Percentiles rank a stretch among this genome's conserved stretches.
Evolutionary conservation across 768 basidiomycete genomes (phyloP).

Genomic region (Cyclocybe cylindracea): DNA sequence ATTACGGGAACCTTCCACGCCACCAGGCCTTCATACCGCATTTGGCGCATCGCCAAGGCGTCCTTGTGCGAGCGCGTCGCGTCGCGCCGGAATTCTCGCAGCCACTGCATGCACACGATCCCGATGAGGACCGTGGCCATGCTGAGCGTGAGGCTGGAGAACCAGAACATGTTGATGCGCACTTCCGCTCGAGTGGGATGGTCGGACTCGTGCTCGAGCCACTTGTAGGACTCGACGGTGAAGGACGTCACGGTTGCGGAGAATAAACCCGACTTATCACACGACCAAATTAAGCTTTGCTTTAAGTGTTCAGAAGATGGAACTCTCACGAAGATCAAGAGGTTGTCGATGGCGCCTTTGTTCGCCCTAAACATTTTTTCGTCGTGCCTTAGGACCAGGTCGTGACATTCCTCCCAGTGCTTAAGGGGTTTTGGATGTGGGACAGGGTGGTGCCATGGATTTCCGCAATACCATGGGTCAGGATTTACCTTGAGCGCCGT

Average conservation of each 20-base stretch:
- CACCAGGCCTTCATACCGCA: conserved; percentile 24
- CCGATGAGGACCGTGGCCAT: conserved; percentile 22
- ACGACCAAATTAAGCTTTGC: neutral
- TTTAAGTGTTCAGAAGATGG: neutral
- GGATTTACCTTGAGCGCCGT: neutral
- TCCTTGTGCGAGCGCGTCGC: conserved; percentile 17
- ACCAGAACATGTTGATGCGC: conserved; percentile 25
- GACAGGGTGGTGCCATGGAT: conserved; percentile 13
- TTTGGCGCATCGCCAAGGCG: conserved; percentile 23
- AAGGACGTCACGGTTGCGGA: conserved; percentile 24
- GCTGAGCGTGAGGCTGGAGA: conserved; percentile 22
- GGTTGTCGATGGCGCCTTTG: conserved; percentile 23
- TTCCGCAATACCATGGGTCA: conserved; percentile 7
- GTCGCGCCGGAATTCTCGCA: conserved; percentile 22
- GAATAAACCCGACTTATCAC: conserved; percentile 19
- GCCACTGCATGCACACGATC: conserved; percentile 27
- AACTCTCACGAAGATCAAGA: conserved; percentile 22
- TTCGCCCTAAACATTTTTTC: conserved; percentile 20
- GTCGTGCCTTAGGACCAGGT: conserved; percentile 17
- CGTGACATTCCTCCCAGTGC: conserved; percentile 20
- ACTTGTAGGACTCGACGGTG: conserved; percentile 18
- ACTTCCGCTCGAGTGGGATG: conserved; percentile 9
- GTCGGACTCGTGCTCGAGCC: conserved; percentile 13
- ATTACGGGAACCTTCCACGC: conserved; percentile 27
- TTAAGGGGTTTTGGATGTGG: conserved; percentile 11